Conservation (phyloP, 495 filamentous ascomycete genomes). For the Penicillium soppii region DNA sequence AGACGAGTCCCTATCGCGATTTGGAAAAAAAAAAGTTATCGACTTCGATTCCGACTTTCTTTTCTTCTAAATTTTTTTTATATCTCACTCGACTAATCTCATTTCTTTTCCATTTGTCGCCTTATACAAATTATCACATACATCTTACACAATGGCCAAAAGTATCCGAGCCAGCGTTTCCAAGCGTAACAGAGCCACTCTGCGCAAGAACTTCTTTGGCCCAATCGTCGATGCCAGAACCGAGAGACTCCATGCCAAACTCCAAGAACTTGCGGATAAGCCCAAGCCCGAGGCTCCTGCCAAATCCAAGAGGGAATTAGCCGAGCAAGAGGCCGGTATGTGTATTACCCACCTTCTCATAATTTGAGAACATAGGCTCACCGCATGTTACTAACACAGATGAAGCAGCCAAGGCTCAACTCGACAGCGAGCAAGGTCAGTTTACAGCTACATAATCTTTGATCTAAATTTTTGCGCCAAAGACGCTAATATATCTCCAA, state of each 20-base stretch:
- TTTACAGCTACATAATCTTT: neutral
- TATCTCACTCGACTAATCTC: neutral
- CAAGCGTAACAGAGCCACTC: constrained; percentile 74
- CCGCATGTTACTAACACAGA: constrained; percentile 8
- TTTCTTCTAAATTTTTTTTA: constrained; percentile 1
- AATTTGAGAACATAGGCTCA: neutral
- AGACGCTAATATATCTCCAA: neutral
- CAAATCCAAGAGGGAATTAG: constrained; percentile 22
- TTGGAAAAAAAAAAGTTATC: constrained; percentile 16
- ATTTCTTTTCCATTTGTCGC: neutral
- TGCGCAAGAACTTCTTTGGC: constrained; percentile 76
- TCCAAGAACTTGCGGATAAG: constrained; percentile 70
- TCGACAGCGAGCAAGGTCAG: constrained; percentile 25
- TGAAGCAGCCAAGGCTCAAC: constrained; percentile 13
- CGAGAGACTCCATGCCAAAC: constrained; percentile 75
- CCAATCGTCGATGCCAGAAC: constrained; percentile 73
- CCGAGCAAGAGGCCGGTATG: constrained; percentile 29
- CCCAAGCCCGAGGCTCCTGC: constrained; percentile 44
- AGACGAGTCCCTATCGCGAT: constrained; percentile 29
- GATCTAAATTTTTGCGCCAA: neutral
- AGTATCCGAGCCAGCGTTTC: constrained; percentile 68
- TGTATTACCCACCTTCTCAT: neutral
- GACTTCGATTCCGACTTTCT: neutral
- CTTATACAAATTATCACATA: no score
- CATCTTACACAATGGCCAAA: constrained; percentile 68